Evolutionary conservation across 176 grass and related monocot species (phyloP).

Genomic region (Puccinellia tenuiflora): DNA sequence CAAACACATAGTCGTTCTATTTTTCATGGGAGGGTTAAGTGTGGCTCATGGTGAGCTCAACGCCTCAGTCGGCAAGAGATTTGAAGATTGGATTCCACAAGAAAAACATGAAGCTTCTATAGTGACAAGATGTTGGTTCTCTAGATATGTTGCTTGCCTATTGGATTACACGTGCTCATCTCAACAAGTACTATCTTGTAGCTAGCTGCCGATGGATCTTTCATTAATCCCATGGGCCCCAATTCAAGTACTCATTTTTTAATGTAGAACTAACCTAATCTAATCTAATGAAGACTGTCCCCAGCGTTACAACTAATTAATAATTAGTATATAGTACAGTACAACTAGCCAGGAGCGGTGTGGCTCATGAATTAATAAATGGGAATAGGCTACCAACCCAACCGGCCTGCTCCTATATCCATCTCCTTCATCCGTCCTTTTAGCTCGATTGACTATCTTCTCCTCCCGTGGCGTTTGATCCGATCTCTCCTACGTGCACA

Average conservation of each 20-base stretch:
- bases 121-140: not conserved
- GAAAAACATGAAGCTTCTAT: not conserved
- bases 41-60: not conserved
- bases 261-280: not conserved
- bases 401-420: too few species aligned
- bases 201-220: not conserved
- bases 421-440: too few species aligned
- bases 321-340: not conserved
- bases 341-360: not conserved
- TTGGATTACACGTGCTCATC: not conserved
- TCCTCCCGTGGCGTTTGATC: too few species aligned
- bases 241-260: conserved; percentile 14
- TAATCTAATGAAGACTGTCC: not conserved
- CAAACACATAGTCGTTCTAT: too few species aligned
- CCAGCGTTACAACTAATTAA: not conserved
- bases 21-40: not conserved
- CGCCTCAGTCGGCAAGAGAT: not conserved
- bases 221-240: not conserved
- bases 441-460: too few species aligned
- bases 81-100: not conserved
- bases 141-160: not conserved
- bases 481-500: too few species aligned
- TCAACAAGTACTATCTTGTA: not conserved
- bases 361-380: conserved; percentile 13
- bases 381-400: not conserved